A percentile compares a stretch with the other conserved stretches of the same genome.
phyloP scores from a whole-genome alignment of 2,329 filamentous ascomycete species.

The Neofusicoccum sp. region DNA sequence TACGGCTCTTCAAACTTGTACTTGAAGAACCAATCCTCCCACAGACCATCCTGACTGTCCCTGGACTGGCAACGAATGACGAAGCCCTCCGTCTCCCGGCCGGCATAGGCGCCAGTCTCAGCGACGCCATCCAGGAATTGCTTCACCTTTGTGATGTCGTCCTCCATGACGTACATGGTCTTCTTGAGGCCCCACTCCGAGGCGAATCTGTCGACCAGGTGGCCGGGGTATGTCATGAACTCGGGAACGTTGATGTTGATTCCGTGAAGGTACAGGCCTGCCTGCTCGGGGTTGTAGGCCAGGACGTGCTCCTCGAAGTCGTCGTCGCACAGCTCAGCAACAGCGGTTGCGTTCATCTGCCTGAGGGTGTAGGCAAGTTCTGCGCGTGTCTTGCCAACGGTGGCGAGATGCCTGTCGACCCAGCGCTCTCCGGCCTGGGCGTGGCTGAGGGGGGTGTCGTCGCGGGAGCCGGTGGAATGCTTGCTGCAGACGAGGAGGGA shows the following conservation, averaged over 20 bases:
- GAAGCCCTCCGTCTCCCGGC: constrained; percentile 93
- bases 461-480: constrained; percentile 84
- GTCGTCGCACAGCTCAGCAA: constrained; percentile 95
- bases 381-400: constrained; percentile 72
- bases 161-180: constrained; percentile 73
- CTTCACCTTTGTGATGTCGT: constrained; percentile 72
- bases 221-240: constrained; percentile 82
- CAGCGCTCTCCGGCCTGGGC: constrained; percentile 78
- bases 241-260: constrained; percentile 93
- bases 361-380: constrained; percentile 77
- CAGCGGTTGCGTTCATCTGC: constrained; percentile 83
- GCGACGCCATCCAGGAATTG: constrained; percentile 79
- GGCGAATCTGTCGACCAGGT: constrained; percentile 84
- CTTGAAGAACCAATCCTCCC: constrained; percentile 99
- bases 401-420: constrained; percentile 74
- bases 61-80: constrained; percentile 83
- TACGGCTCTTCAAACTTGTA: constrained; percentile 99
- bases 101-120: constrained; percentile 84
- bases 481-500: constrained; percentile 97
- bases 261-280: constrained; percentile 92
- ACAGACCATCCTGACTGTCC: constrained; percentile 54
- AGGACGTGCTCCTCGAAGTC: constrained; percentile 95
- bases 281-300: constrained; percentile 76
- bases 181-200: constrained; percentile 92
- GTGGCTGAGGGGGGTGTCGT: constrained; percentile 72